These are phyloP conservation scores for Stagonosporopsis vannaccii DNA, from an alignment of 2,329 filamentous ascomycete species.

Conservation along the genomic window DNA sequence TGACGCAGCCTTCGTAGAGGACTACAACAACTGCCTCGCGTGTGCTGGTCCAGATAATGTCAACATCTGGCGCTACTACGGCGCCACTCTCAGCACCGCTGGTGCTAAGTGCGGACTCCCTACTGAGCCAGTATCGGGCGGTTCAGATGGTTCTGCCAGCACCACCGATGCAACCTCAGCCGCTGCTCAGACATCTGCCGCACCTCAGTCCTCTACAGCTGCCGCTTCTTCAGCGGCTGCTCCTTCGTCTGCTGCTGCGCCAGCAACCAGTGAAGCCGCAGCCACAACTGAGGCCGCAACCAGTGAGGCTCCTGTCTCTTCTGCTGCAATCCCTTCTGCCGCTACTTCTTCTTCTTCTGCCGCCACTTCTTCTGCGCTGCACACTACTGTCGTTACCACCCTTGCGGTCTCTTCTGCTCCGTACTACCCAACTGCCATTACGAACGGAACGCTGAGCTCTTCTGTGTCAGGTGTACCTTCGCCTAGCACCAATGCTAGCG, in stretches of 20 bases:
- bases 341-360: neutral
- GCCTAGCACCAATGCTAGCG: slow-evolving; percentile 21
- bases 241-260: slow-evolving; percentile 4
- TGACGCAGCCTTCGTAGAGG: slow-evolving; percentile 50
- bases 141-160: slow-evolving; percentile 27
- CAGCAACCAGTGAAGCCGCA: neutral
- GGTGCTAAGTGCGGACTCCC: slow-evolving; percentile 34
- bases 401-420: neutral
- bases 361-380: neutral
- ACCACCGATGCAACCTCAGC: slow-evolving; percentile 14
- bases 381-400: slow-evolving; percentile 1
- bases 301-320: slow-evolving; percentile 13
- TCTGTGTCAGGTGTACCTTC: slow-evolving; percentile 10
- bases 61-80: slow-evolving; percentile 57
- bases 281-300: neutral
- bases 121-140: slow-evolving; percentile 26
- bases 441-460: slow-evolving; percentile 14
- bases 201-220: neutral
- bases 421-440: neutral
- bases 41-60: slow-evolving; percentile 54
- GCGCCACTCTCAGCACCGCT: slow-evolving; percentile 44
- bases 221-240: slow-evolving; percentile 8
- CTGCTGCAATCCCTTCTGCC: neutral
- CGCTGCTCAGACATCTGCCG: slow-evolving; percentile 15
- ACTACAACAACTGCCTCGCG: slow-evolving; percentile 55